Evolutionary conservation across 768 basidiomycete species (phyloP).

Genomic region (Trametes sanguinea): DNA sequence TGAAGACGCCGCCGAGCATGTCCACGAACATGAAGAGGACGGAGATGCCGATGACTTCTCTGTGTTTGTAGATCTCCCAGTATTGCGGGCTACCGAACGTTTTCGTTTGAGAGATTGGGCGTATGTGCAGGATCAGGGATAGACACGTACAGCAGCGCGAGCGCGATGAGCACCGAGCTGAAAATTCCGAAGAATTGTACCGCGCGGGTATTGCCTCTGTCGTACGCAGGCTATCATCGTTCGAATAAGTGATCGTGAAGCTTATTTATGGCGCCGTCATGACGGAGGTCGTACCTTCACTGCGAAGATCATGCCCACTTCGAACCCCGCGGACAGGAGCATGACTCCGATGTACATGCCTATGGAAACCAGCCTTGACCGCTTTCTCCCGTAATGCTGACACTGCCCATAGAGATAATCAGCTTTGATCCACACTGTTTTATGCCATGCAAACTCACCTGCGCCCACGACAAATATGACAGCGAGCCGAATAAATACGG

Average conservation of each 20-base stretch:
- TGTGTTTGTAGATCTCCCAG: conserved; percentile 67
- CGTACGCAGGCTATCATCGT: conserved; percentile 37
- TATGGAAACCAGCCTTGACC: conserved; percentile 37
- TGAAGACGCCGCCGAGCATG: conserved; percentile 68
- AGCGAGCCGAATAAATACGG: conserved; percentile 65
- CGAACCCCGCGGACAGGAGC: conserved; percentile 52
- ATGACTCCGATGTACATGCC: conserved; percentile 41
- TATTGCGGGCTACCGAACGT: conserved; percentile 57
- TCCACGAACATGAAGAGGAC: conserved; percentile 70
- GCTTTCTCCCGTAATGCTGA: conserved; percentile 56
- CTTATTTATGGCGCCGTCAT: too few species aligned
- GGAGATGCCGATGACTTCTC: conserved; percentile 67
- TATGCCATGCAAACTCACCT: conserved; percentile 40
- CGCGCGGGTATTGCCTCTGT: conserved; percentile 37
- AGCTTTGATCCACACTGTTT: background rate
- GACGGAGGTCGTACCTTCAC: conserved; percentile 40
- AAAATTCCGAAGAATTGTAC: conserved; percentile 62
- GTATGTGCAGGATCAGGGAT: too few species aligned
- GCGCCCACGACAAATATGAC: conserved; percentile 61
- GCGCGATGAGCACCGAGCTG: conserved; percentile 56
- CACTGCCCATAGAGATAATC: conserved; percentile 46
- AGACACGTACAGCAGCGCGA: conserved; percentile 43
- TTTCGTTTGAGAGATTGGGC: conserved; percentile 21
- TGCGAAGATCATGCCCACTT: conserved; percentile 60
- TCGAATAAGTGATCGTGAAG: too few species aligned